Conservation (phyloP, 1,139 yeast species). For the Meyerozyma sp. region DNA sequence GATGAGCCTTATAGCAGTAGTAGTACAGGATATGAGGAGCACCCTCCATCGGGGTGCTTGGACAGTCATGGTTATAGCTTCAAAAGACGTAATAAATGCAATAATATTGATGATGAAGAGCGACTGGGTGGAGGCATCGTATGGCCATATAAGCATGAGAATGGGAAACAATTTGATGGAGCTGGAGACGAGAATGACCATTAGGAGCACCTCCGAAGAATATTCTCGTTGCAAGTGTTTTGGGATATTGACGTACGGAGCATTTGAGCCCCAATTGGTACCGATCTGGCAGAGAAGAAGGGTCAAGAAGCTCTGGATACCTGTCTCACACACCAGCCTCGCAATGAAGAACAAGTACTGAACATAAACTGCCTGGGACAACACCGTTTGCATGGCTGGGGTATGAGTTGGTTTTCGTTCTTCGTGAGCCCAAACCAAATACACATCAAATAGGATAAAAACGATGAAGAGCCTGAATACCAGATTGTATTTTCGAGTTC, state of each 20-base stretch:
- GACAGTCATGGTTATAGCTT: conserved; percentile 32
- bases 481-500: conserved; percentile 14
- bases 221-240: conserved; percentile 18
- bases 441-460: conserved; percentile 80
- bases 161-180: conserved; percentile 83
- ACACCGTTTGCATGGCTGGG: conserved; percentile 24
- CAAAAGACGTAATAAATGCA: conserved; percentile 59
- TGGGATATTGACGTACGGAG: conserved; percentile 10
- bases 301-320: neutral
- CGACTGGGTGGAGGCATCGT: conserved; percentile 66
- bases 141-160: conserved; percentile 95
- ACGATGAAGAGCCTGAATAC: conserved; percentile 53
- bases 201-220: conserved; percentile 41
- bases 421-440: conserved; percentile 86
- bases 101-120: conserved; percentile 56
- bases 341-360: conserved; percentile 69
- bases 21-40: neutral
- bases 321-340: conserved; percentile 53
- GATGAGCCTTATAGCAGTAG: neutral
- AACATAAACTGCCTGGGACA: conserved; percentile 38
- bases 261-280: conserved; percentile 25
- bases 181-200: conserved; percentile 69
- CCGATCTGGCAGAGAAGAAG: conserved; percentile 17
- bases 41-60: conserved; percentile 1
- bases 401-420: conserved; percentile 48